Evolutionary conservation across 2,329 filamentous ascomycete genomes (phyloP), one percentile per base, ranked within the genome.

Genomic region (Diaporthe helianthi): DNA sequence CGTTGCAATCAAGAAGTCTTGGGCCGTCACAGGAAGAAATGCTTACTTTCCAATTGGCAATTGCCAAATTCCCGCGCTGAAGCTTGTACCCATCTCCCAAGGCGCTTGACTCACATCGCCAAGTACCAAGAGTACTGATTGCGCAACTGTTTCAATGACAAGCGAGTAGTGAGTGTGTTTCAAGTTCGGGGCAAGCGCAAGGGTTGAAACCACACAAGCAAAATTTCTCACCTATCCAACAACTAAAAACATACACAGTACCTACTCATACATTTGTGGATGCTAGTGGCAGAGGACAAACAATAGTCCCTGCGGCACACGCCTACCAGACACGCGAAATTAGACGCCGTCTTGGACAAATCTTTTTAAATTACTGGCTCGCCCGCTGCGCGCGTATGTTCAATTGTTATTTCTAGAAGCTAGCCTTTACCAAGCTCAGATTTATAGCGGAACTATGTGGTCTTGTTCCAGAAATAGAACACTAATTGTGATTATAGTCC

Each of bases 31-130:
- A 63, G 58, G 44, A 29, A n/a, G 10, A 63, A 63, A 49, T 31
- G 58, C 58, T 49, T 63, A 63, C 44, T 47, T 49, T 49, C 58
- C 58, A 63, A 63, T 63, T 49, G 58, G 44, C 58, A 63, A 63
- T 63, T 63, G 58, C 58, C 58, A 63, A 63, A 49, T 49, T 49
- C 44, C n/a, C 29, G 19, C 44, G 4, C 44, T 63, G 58, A 49
- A 63, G 58, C 58, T 63, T 63, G 58, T 47, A 63, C 58, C 58
- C 26, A 49, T 61, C 47, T 47, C 58, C 58, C 44, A 63, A 63
- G 58, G 44, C 58, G 58, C 58, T 63, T 49, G 58, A 63, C 41
- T 63, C 58, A 63, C 36, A 49, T 63, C 44, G 58, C 58, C 58
- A 63, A 63, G 58, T 63, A 36, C 29, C 36, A 63, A 63, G 58